Base-by-base conservation (phyloP, 2,329 filamentous ascomycete species). In the Beauveria bassiana region DNA sequence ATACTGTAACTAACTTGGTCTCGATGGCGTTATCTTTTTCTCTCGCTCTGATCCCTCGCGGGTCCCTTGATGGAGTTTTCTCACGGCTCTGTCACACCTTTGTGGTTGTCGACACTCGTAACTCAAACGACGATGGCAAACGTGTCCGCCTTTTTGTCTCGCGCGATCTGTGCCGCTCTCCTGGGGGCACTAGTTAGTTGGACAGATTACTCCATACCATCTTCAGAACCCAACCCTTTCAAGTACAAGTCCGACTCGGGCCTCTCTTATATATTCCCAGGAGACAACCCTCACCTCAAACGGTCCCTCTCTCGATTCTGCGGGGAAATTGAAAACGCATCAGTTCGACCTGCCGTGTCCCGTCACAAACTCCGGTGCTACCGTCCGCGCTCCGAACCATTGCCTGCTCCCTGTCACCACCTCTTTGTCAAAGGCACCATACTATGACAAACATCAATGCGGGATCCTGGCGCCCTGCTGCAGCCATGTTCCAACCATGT, bases 381-480 rank as follows among this genome's bases (percentile, higher is more conserved):
- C 40, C 47, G 38, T 59, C 26, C 20, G 24, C 20, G 34, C 49
- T n/a, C 47, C 57, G 57, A 51, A 14, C 43, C 22, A 59, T 18
- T 58, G 56, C 22, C 56, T 43, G 38, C 34, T 14, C 16, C 20
- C 20, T 31, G 3, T 26, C 57, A 51, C 57, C 49, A 50, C 12
- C 5, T 40, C 57, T 60, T 40, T 53, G 57, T 52, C 57, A 52
- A 34, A 22, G 28, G 34, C 45, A 34, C 38, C 49, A 60, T 52
- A 40, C 20, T 60, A 60, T 60, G 57, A 60, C 57, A 60, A 60
- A 60, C 57, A 14, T 24, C 38, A 60, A 60, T 46, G 57, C 49
- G 49, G n/a, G n/a, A 45, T 45, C 24, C 47, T 7, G 16, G 47
- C 40, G 26, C 57, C 24, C 26, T 46, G n/a, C 24, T 31, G 28